These are phyloP conservation scores for Agastache rugosa DNA, from an alignment of 257 asterid species.

Conservation along the genomic window DNA sequence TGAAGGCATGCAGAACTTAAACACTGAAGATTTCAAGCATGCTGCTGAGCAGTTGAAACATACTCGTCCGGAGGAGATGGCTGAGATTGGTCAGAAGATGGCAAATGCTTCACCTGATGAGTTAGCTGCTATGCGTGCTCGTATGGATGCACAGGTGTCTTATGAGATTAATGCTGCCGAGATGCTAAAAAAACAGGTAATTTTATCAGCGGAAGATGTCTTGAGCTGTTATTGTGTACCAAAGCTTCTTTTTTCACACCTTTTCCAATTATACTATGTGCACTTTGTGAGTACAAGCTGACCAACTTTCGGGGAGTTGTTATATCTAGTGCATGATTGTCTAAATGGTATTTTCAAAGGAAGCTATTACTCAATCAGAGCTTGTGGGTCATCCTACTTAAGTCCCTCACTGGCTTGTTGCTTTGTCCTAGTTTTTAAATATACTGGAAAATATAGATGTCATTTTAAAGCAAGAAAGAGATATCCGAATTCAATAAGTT, in stretches of 20 bases:
- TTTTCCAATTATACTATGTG: background rate
- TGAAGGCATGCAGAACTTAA: constrained; percentile 89
- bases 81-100: constrained; percentile 88
- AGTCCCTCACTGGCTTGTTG: background rate
- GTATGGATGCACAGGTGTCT: constrained; percentile 77
- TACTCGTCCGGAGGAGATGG: constrained; percentile 89
- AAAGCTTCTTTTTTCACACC: constrained; percentile 10
- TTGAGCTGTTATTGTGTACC: constrained; percentile 6
- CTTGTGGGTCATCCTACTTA: background rate
- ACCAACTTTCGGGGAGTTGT: background rate
- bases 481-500: background rate
- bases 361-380: background rate
- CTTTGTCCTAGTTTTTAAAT: background rate
- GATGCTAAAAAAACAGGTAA: constrained; percentile 93
- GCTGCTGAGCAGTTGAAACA: constrained; percentile 97
- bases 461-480: background rate
- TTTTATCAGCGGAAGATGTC: constrained; percentile 14
- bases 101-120: constrained; percentile 95
- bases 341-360: background rate
- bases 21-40: constrained; percentile 81
- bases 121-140: constrained; percentile 78
- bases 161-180: constrained; percentile 83
- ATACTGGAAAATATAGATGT: background rate
- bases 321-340: constrained; percentile 6
- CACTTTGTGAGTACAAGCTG: background rate